Evolutionary conservation across 2,329 filamentous ascomycete genomes (phyloP).

Genomic region (Trichoderma pleuroti): DNA sequence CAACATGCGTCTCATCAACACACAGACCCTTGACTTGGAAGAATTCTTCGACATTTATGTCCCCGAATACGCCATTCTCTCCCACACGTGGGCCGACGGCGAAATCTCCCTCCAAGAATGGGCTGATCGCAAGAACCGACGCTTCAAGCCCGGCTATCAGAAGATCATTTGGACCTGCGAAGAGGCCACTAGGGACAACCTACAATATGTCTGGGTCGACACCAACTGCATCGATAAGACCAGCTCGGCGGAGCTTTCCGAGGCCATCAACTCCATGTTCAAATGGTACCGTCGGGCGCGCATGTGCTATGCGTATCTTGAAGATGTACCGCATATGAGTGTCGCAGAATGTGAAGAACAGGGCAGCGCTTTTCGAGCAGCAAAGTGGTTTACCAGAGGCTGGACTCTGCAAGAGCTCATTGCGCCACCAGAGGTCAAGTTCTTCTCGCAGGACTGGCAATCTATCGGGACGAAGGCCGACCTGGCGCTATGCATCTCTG

Average conservation of each 20-base stretch:
- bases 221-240: slow-evolving; percentile 15
- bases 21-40: background rate
- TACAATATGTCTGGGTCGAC: background rate
- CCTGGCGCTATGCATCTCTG: slow-evolving; percentile 3
- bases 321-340: background rate
- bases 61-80: background rate
- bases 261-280: slow-evolving; percentile 24
- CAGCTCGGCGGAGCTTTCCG: slow-evolving; percentile 20
- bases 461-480: background rate
- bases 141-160: background rate
- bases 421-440: slow-evolving; percentile 19
- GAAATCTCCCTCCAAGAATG: background rate
- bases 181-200: slow-evolving; percentile 1
- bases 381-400: slow-evolving; percentile 25
- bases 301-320: slow-evolving; percentile 1
- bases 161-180: background rate
- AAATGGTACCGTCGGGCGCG: background rate
- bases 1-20: slow-evolving; percentile 7
- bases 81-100: background rate
- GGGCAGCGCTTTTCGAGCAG: background rate
- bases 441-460: slow-evolving; percentile 18
- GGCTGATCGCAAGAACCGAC: background rate
- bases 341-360: background rate
- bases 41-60: slow-evolving; percentile 1
- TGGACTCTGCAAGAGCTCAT: slow-evolving; percentile 30